These are phyloP conservation scores for Helenozyma baotianmanensis DNA, from an alignment of 805 yeast species.

Conservation along the genomic window DNA sequence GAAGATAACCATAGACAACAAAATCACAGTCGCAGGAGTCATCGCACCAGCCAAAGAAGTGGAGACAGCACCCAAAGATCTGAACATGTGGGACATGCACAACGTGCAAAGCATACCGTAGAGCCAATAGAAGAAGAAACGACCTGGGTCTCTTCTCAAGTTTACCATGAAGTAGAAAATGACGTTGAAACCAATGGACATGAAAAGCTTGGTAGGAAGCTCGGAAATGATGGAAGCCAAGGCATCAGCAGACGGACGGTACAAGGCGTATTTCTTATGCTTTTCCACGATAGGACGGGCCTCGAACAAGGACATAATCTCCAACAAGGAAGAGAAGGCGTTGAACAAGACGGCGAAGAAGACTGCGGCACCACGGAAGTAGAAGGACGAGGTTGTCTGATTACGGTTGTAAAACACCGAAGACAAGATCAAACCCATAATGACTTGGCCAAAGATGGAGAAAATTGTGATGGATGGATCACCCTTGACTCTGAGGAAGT, in stretches of 20 bases:
- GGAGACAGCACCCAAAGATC: conserved; percentile 40
- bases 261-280: conserved; percentile 68
- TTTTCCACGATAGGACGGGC: conserved; percentile 64
- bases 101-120: conserved; percentile 19
- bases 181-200: conserved; percentile 30
- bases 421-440: conserved; percentile 57
- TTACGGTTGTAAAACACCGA: conserved; percentile 54
- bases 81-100: conserved; percentile 37
- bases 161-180: conserved; percentile 27
- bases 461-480: conserved; percentile 53
- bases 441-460: conserved; percentile 47
- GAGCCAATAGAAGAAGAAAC: conserved; percentile 37
- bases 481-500: conserved; percentile 50
- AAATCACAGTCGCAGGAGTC: conserved; percentile 42
- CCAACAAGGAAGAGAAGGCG: conserved; percentile 57
- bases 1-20: conserved; percentile 52
- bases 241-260: conserved; percentile 72
- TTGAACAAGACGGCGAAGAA: conserved; percentile 59
- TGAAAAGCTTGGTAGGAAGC: conserved; percentile 52
- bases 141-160: conserved; percentile 33
- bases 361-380: conserved; percentile 59
- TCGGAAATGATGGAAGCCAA: conserved; percentile 57
- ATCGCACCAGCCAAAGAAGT: conserved; percentile 38
- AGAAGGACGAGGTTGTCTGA: conserved; percentile 49
- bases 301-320: conserved; percentile 53